Conservation (phyloP, 805 yeast species). For the Martiniozyma abietophila region DNA sequence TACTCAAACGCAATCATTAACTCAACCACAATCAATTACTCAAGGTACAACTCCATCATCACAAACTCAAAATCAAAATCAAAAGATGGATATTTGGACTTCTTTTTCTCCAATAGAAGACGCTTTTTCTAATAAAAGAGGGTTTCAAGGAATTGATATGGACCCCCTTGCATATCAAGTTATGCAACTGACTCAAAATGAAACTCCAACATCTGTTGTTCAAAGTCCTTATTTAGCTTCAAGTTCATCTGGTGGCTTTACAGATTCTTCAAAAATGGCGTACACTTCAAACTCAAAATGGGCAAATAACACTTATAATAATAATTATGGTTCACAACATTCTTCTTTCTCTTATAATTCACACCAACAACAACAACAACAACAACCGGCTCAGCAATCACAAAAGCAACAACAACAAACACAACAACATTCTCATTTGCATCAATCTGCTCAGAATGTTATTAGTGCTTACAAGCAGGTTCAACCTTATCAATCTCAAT, state of each 20-base stretch:
- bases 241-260: no score
- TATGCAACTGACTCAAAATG: slow-evolving; percentile 17
- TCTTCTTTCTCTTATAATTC: background rate
- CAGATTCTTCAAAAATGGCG: no score
- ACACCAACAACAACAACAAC: slow-evolving; percentile 3
- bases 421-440: background rate
- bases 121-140: slow-evolving; percentile 10
- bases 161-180: slow-evolving; percentile 22
- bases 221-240: no score
- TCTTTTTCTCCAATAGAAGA: no score
- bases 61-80: slow-evolving; percentile 4
- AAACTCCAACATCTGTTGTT: slow-evolving; percentile 7
- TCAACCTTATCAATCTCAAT: background rate
- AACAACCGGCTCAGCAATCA: background rate
- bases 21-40: no score
- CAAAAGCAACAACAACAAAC: slow-evolving; percentile 1
- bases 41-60: background rate
- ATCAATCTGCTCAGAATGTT: background rate
- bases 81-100: no score
- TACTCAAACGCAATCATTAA: background rate
- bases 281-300: slow-evolving; percentile 1
- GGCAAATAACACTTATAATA: background rate
- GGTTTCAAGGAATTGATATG: slow-evolving; percentile 18
- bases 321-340: background rate
- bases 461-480: background rate